Conservation (phyloP, 1,139 yeast species). For the Candida sp. region DNA sequence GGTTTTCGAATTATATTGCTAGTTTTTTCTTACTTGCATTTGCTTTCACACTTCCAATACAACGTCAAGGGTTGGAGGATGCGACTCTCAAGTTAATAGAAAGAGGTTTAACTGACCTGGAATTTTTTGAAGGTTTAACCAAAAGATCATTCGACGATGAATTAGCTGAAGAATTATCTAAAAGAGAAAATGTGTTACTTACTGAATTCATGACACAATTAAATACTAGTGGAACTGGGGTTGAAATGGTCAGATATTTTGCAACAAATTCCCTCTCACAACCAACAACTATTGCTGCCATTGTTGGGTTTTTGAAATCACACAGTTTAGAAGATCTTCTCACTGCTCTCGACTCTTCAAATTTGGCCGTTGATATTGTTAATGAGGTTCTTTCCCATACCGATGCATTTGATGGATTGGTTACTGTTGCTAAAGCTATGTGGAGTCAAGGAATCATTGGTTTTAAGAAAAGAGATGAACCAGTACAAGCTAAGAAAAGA, state of each 20-base stretch:
- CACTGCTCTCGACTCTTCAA: constrained; percentile 21
- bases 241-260: constrained; percentile 18
- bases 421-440: constrained; percentile 15
- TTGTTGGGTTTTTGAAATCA: constrained; percentile 19
- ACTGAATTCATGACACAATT: constrained; percentile 24
- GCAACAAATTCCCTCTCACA: constrained; percentile 21
- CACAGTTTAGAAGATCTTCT: constrained; percentile 19
- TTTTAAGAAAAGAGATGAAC: constrained; percentile 3
- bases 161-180: constrained; percentile 7
- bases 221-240: constrained; percentile 25
- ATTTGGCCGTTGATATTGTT: constrained; percentile 26
- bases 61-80: background rate
- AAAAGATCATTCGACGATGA: constrained; percentile 1
- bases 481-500: constrained; percentile 7
- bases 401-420: constrained; percentile 18
- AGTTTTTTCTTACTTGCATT: constrained; percentile 9
- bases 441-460: constrained; percentile 11
- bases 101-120: background rate
- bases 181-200: constrained; percentile 22
- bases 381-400: constrained; percentile 20
- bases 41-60: constrained; percentile 6
- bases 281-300: constrained; percentile 16
- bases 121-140: constrained; percentile 1
- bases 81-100: constrained; percentile 2
- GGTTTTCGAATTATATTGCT: constrained; percentile 7